Evolutionary conservation across 73 alveolate species (phyloP), one percentile per base, ranked within the genome.

Genomic region (Paramecium sonneborni): DNA sequence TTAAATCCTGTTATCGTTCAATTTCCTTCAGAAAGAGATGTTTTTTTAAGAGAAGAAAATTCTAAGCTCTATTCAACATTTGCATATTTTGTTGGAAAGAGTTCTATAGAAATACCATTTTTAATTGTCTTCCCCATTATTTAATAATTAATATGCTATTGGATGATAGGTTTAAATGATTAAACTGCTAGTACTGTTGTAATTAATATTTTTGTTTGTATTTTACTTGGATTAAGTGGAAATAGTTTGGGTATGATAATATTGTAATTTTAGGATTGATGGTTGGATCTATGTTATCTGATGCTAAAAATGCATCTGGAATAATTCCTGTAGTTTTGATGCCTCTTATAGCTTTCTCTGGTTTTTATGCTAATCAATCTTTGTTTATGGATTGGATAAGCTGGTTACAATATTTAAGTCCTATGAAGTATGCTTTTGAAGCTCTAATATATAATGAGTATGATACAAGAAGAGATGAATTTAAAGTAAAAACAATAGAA

Each of bases 381-480:
- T 90, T 41, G 20, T 86, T 87, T 15, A 44, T 58, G 30, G 92
- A 30, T n/a, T 96, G 97, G 97, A 85, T 96, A 8, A 69, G 93
- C 3, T 96, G 98, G 98, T 43, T 93, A 30, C 74, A 96, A 62
- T 96, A 96, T 68, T 74, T 94, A 46, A 92, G 96, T n/a, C 98
- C 98, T 12, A 74, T 94, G 18, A 92, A 94, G 39, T 96, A 94
- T 85, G 93, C 96, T 3, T 76, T 88, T 57, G 95, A 92, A 52
- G 96, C 96, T 21, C 44, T 96, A 1, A 38, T 92, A 3, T 43
- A 86, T 41, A 96, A 96, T 89, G 97, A 96, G 44, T 94, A 67
- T 38, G 37, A 21, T 34, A 34, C 87, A 3, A 28, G 87, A 74
- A 34, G 67, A 34, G 34, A 74, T 74, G 58, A 74, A 37, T 37